Percentiles rank a stretch among this genome's conserved stretches.
Evolutionary conservation across 371 early-diverging fungal genomes (phyloP).

Genomic region (Mortierella sp.): DNA sequence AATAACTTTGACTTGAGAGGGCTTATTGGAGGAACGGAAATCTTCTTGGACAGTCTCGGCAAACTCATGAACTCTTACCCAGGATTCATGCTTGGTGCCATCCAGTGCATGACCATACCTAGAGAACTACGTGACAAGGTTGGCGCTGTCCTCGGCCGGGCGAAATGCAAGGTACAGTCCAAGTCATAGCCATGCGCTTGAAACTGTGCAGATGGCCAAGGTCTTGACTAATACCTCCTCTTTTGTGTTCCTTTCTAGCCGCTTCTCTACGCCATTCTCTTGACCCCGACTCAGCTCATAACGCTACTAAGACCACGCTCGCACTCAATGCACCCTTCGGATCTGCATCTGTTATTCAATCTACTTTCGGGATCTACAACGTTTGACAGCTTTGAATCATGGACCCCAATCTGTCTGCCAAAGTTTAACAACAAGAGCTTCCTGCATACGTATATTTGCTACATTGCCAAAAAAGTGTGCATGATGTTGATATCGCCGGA

Average conservation of each 20-base stretch:
- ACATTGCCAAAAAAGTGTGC: slow-evolving; percentile 75
- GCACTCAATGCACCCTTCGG: slow-evolving; percentile 85
- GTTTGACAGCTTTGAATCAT: slow-evolving; percentile 82
- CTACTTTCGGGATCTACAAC: slow-evolving; percentile 82
- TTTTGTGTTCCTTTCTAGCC: slow-evolving; percentile 43
- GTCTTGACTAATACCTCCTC: slow-evolving; percentile 2
- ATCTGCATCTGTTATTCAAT: slow-evolving; percentile 87
- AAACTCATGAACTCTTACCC: slow-evolving; percentile 77
- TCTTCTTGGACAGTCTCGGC: slow-evolving; percentile 84
- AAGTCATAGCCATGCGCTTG: too few relatives aligned
- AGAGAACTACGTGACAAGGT: slow-evolving; percentile 73
- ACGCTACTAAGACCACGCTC: slow-evolving; percentile 81
- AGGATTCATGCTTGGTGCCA: slow-evolving; percentile 81
- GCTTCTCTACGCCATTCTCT: slow-evolving; percentile 81
- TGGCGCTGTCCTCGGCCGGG: slow-evolving; percentile 65
- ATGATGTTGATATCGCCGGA: slow-evolving; percentile 83
- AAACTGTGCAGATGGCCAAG: not conserved
- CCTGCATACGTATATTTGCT: slow-evolving; percentile 89
- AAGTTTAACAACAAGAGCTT: slow-evolving; percentile 90
- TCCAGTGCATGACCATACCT: slow-evolving; percentile 79
- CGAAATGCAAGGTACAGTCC: slow-evolving; percentile 64
- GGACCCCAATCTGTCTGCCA: slow-evolving; percentile 97
- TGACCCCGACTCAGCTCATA: slow-evolving; percentile 80
- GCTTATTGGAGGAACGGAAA: slow-evolving; percentile 76
- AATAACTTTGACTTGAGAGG: slow-evolving; percentile 91